These are phyloP conservation scores for Protomyces arabidopsidicola DNA, from an alignment of 1,139 yeast species.

Conservation along the genomic window DNA sequence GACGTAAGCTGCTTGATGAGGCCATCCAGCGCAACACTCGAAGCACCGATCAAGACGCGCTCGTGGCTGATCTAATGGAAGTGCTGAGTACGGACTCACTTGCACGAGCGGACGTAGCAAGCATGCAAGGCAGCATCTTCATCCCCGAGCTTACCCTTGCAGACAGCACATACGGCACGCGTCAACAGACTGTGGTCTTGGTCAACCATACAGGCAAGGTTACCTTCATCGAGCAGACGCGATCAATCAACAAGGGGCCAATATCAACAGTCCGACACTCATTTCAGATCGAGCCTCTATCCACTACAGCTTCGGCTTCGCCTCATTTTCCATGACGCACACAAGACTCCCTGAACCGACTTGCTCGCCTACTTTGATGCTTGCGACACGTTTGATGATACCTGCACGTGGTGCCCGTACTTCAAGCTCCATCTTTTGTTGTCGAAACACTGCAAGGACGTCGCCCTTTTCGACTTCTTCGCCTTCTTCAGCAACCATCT, in stretches of 20 bases:
- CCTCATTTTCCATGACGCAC: conserved; percentile 41
- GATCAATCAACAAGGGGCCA: neutral
- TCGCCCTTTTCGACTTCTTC: conserved; percentile 69
- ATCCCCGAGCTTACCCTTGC: conserved; percentile 38
- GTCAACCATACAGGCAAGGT: conserved; percentile 50
- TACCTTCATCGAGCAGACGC: conserved; percentile 46
- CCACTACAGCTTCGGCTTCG: neutral
- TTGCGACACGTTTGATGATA: conserved; percentile 69
- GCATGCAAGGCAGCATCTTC: conserved; percentile 59
- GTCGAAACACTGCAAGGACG: conserved; percentile 83
- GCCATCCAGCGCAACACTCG: conserved; percentile 41
- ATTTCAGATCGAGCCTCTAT: neutral
- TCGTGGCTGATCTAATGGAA: conserved; percentile 52
- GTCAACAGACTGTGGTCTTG: conserved; percentile 78
- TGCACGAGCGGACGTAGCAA: conserved; percentile 39
- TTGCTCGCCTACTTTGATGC: conserved; percentile 80
- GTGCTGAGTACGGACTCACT: conserved; percentile 51
- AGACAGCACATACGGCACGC: conserved; percentile 61
- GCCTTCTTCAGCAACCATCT: conserved; percentile 77
- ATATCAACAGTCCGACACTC: neutral
- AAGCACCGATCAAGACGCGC: conserved; percentile 39
- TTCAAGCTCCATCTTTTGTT: conserved; percentile 97
- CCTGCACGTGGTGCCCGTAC: conserved; percentile 71
- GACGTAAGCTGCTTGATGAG: conserved; percentile 46
- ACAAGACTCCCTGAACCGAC: conserved; percentile 94